phyloP scores from a whole-genome alignment of 202 grass and related monocot genomes.

The Zizania palustris region DNA sequence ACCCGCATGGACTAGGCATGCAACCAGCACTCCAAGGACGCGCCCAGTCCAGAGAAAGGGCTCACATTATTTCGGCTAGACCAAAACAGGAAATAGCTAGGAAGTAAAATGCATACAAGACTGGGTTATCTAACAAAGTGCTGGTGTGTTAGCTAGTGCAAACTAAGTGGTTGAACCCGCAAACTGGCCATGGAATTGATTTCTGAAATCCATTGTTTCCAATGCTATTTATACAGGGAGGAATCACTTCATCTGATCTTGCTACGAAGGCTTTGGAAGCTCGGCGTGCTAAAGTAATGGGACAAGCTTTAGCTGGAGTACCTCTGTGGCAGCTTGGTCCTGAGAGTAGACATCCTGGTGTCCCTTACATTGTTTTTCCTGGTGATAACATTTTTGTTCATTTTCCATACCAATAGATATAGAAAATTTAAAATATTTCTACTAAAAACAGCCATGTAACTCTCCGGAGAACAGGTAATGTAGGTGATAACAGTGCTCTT shows the following conservation, averaged over 20 bases:
- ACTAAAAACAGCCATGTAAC: constrained; percentile 33
- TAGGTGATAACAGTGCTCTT: constrained; percentile 83
- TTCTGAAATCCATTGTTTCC: constrained; percentile 16
- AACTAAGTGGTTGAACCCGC: constrained; percentile 17
- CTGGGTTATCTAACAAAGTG: no score
- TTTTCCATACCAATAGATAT: constrained; percentile 22
- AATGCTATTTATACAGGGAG: constrained; percentile 61
- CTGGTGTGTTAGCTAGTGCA: constrained; percentile 12
- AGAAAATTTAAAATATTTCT: constrained; percentile 37
- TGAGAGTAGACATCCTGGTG: constrained; percentile 91
- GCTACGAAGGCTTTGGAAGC: constrained; percentile 97
- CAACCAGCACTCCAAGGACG: no score
- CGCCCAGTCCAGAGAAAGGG: no score
- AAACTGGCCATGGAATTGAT: constrained; percentile 25
- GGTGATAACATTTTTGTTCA: constrained; percentile 53
- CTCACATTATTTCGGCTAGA: no score
- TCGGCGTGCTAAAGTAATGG: constrained; percentile 77
- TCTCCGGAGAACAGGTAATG: constrained; percentile 74
- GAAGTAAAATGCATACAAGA: no score
- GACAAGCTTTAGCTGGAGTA: constrained; percentile 93
- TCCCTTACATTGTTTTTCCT: constrained; percentile 99
- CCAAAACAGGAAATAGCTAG: no score
- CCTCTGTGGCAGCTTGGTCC: constrained; percentile 95
- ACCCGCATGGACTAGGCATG: no score
- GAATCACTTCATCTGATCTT: constrained; percentile 97